Base-by-base conservation (phyloP, 129 eudicot genomes). In the Chrysanthemum seticuspe region DNA sequence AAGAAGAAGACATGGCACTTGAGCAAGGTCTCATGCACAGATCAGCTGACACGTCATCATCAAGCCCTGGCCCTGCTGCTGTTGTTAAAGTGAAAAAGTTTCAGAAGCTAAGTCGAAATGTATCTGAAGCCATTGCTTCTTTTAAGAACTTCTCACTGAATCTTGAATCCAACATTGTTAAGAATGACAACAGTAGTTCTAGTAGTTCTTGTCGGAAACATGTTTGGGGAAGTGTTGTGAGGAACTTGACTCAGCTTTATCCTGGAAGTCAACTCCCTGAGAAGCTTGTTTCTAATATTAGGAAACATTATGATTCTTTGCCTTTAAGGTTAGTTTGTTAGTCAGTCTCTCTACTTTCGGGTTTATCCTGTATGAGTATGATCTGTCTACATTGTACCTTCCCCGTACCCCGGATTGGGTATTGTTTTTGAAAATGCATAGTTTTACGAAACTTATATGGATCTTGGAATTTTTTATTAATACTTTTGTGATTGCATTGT, bases 201-300 rank as follows among this genome's bases (percentile, higher is more conserved):
- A 73, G 87, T 29, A 3, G 4, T 29, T 29, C 31, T 29, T 29
- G 31, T 67, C 80, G 96, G 79, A 88, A 84, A 55, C 83, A 82
- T 5, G 91, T 91, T 1, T 95, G 99, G 99, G 96, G 91, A 5
- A 79, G 96, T 19, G 96, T 95, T 40, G 95, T 95, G 1, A 76
- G 99, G 71, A 91, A 88, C 74, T 87, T 95, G 86, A 95, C 99
- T 53, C 99, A 91, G 90, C 86, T 95, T 48, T 95, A 95, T 73
- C 99, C 99, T 13, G 99, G 99, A 62, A 95, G 99, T 70, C 99
- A 95, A 75, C 90, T 95, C 16, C 99, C 99, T 0, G 99, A 95
- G 80, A 95, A 91, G 79, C 83, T 95, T 15, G 99, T 95, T 21
- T 90, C 99, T 23, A 95, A 91, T 71, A 84, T 95, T 27, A 84